Evolutionary conservation across 2,329 filamentous ascomycete species (phyloP), one percentile per base, ranked within the genome.

Genomic region (Emmonsia crescens): DNA sequence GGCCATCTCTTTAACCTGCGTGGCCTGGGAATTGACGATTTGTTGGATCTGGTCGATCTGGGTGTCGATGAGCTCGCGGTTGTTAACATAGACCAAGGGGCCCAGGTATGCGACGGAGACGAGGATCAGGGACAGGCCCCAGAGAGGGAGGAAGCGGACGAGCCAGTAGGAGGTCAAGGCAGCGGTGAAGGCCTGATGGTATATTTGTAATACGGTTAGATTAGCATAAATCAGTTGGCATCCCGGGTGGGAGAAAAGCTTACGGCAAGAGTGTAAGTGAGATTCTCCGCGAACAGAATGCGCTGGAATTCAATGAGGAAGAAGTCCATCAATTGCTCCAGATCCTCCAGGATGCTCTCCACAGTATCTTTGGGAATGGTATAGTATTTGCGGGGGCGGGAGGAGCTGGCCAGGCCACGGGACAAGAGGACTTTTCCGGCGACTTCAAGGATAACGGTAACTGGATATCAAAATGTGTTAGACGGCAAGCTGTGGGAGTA

Each of bases 261-360:
- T 79, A 86, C 84, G 63, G 78, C 79, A 70, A 83, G 72, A 16
- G 84, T 86, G 63, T 80, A 82, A 63, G 80, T 79, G 61, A 86
- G 77, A 68, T 87, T 87, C 78, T 87, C 85, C 38, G 82, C 84
- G 68, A 86, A 87, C 63, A 87, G 72, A 65, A 87, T 79, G 62
- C 85, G 81, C 77, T 87, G 85, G 71, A 84, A 83, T 71, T 87
- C 85, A 65, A 87, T 85, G 67, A 87, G 79, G 74, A 86, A 84
- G 76, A 87, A 87, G 77, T 87, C 86, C 75, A 83, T 78, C 60
- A 87, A 76, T 74, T 87, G 83, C 72, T 85, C 83, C 16, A 85
- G 71, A 70, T 87, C 85, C 66, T 85, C 84, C 57, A 85, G 75
- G 27, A 83, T 74, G 62, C 79, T 81, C 72, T 87, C 84, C 42